A percentile compares a stretch with the other conserved stretches of the same genome.
These are phyloP conservation scores for Meredithiella fracta DNA, from an alignment of 2,329 filamentous ascomycete genomes.

Conservation along the genomic window DNA sequence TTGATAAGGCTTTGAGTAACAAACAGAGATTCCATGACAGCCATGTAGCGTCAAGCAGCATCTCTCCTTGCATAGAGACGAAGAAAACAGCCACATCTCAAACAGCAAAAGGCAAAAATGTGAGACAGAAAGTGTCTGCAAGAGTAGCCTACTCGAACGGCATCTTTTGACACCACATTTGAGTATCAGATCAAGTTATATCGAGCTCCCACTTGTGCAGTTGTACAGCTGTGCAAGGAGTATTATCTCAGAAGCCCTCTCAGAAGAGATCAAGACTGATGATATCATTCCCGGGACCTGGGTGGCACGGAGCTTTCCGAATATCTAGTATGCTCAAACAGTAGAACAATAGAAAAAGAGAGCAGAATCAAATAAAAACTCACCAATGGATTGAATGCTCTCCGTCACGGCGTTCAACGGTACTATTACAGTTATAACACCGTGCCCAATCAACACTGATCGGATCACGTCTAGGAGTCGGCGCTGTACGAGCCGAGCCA, in stretches of 20 bases:
- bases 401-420: slow-evolving; percentile 67
- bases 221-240: not conserved
- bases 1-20: too few relatives aligned
- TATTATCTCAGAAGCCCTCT: not conserved
- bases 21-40: too few relatives aligned
- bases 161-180: too few relatives aligned
- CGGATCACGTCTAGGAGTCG: slow-evolving; percentile 21
- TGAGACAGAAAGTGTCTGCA: too few relatives aligned
- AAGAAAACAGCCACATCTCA: not conserved
- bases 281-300: not conserved
- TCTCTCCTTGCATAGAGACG: not conserved
- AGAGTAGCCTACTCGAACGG: too few relatives aligned
- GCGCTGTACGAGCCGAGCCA: slow-evolving; percentile 13
- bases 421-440: slow-evolving; percentile 55
- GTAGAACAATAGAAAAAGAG: not conserved
- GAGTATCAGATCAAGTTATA: not conserved
- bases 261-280: not conserved
- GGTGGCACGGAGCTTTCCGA: not conserved
- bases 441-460: slow-evolving; percentile 57
- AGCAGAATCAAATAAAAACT: slow-evolving; percentile 20
- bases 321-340: not conserved
- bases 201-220: too few relatives aligned
- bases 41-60: too few relatives aligned
- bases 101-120: not conserved
- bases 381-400: slow-evolving; percentile 83